Evolutionary conservation across 2,329 filamentous ascomycete genomes (phyloP), one percentile per base, ranked within the genome.

Genomic region (Cryphonectria naterciae): DNA sequence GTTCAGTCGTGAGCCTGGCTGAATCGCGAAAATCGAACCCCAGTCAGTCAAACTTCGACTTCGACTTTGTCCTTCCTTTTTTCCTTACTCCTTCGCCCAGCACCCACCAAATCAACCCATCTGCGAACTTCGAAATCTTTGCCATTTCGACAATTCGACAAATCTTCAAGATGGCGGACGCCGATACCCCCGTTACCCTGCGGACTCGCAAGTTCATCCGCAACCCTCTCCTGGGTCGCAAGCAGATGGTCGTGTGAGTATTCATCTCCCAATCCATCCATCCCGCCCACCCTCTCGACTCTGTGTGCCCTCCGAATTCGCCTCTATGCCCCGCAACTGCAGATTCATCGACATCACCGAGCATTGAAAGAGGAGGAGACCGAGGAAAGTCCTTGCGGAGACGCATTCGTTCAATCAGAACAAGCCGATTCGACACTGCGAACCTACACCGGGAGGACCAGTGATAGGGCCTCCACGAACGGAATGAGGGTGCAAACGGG

Each of bases 171-270:
- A 97, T 98, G 95, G 93, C 95, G 87, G 93, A 95, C 87, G 85
- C 86, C 82, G 91, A 93, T 83, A 85, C 86, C 80, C 86, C 91
- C 83, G 91, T 94, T 83, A 94, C 92, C 81, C 87, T 95, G 87
- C 91, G 96, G 89, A 99, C 96, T 87, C 95, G 96, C 93, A 98
- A 98, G 90, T 99, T 99, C 93, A 97, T 98, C 88, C 94, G 95
- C 89, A 99, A 99, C 92, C 93, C 96, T 85, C 94, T 99, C 83
- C 92, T 99, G 84, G 94, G 92, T 85, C 93, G 95, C 85, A 97
- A 97, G 91, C 95, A 98, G 92, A 97, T 98, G 94, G 95, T 98
- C 87, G 93, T 98, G 95, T 98, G 94, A 91, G 93, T 92, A 37
- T 60, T 28, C 39, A 63, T 22, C 46, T 49, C 22, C 46, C 46